Percentiles rank a stretch among this genome's conserved stretches.
Conservation (phyloP, 805 yeast genomes). For the Starmerella powellii region DNA sequence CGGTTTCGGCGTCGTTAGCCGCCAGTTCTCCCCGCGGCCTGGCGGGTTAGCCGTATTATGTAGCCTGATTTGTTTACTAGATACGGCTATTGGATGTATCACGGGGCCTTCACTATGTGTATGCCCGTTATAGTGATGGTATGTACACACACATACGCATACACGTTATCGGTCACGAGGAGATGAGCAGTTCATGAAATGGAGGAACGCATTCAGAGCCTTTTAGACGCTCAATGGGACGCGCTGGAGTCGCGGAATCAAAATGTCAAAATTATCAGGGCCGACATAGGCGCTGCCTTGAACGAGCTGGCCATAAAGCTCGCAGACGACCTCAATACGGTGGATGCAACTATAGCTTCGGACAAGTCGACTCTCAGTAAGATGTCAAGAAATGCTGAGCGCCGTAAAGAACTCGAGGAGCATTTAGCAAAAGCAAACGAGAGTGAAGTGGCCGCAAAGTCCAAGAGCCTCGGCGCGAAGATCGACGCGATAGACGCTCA, state of each 20-base stretch:
- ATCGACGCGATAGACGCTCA: constrained; percentile 15
- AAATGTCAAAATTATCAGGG: constrained; percentile 5
- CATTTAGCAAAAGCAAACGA: constrained; percentile 7
- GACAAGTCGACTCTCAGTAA: neutral
- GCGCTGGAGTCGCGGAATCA: constrained; percentile 20
- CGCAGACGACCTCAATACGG: neutral
- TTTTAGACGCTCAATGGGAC: constrained; percentile 21
- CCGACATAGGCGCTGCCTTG: constrained; percentile 7
- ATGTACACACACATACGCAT: neutral
- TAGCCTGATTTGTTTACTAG: too few relatives aligned
- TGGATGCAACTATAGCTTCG: neutral
- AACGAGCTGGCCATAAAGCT: constrained; percentile 8
- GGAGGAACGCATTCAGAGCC: constrained; percentile 15
- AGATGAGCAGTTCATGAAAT: neutral
- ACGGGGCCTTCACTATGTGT: too few relatives aligned
- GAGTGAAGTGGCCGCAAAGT: constrained; percentile 8
- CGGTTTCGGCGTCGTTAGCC: too few relatives aligned
- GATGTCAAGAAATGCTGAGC: neutral
- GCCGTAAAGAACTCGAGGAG: constrained; percentile 14
- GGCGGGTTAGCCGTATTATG: too few relatives aligned
- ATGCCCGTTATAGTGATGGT: too few relatives aligned
- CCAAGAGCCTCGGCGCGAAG: constrained; percentile 6
- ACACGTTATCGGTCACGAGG: neutral
- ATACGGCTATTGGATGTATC: too few relatives aligned
- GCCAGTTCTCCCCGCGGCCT: too few relatives aligned